phyloP scores from a whole-genome alignment of 768 basidiomycete genomes.

The Pisolithus tinctorius region DNA sequence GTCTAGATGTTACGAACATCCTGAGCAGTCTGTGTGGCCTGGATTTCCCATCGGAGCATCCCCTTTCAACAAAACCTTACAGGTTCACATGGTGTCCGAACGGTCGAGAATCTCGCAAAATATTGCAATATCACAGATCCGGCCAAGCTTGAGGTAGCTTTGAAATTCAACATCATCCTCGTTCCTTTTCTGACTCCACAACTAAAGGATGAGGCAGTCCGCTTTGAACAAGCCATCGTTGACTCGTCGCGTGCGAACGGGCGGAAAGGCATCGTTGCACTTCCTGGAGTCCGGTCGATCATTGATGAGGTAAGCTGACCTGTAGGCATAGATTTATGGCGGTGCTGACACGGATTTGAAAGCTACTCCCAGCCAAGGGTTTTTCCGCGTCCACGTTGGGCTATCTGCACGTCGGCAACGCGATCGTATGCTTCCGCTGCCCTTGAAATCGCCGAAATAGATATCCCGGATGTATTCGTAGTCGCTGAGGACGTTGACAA shows the following conservation, averaged over 20 bases:
- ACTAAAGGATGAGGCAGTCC: conserved; percentile 56
- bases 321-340: too few relatives aligned
- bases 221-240: conserved; percentile 78
- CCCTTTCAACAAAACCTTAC: conserved; percentile 1
- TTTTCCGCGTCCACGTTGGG: too few relatives aligned
- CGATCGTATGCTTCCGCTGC: too few relatives aligned
- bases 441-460: too few relatives aligned
- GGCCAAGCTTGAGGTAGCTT: conserved; percentile 58
- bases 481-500: conserved; percentile 75
- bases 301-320: too few relatives aligned
- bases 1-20: conserved; percentile 53
- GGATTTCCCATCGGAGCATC: too few relatives aligned
- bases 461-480: conserved; percentile 40
- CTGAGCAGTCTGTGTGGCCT: conserved; percentile 42
- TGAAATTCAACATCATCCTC: not conserved
- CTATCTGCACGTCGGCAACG: too few relatives aligned
- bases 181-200: conserved; percentile 3
- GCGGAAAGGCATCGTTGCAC: conserved; percentile 53
- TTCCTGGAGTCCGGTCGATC: conserved; percentile 57
- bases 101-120: conserved; percentile 69
- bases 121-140: conserved; percentile 66
- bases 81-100: conserved; percentile 82
- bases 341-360: too few relatives aligned
- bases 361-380: too few relatives aligned
- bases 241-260: conserved; percentile 49